Base-by-base conservation (phyloP, 257 asterid genomes). In the Datura wrightii region DNA sequence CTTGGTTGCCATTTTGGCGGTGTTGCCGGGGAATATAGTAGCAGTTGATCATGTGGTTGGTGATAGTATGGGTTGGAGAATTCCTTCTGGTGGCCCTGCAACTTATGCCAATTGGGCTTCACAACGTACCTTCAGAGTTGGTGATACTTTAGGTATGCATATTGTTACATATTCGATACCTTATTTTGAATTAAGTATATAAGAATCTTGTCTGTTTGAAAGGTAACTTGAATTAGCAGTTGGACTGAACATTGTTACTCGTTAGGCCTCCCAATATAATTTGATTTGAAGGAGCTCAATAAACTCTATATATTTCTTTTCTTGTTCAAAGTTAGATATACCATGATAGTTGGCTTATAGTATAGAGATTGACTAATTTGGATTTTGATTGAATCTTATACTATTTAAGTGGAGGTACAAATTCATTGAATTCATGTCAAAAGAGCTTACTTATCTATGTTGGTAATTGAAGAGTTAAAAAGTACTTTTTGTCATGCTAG, bases 41-140 rank as follows among this genome's bases (percentile, higher is more conserved):
- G 85, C 85, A 42, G 83, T 84, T 53, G 79, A 80, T 36, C 85
- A 84, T 63, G 62, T 81, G 10, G 89, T 87, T 55, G 87, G 89
- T 16, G 87, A 81, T 16, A 54, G 7, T 81, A 62, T 2, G 65
- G 85, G 87, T 2, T 87, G 89, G 89, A 5, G n/a, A 1, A 42
- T 84, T 53, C 89, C 89, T 4, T 5, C 87, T 2, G 82, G 52
- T 13, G 88, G 87, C 8, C 78, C 83, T 63, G 46, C 71, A 5
- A 4, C 14, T 52, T 87, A 86, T 72, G 53, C 37, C 1, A 9
- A 63, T 11, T 87, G 89, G 89, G 85, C 89, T 16, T 78, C 89
- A 79, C 16, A 7, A 10, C 56, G 46, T 34, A 62, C 65, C 65
- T 84, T 87, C 41, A 50, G 50, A 37, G 80, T 80, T 18, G 85